A percentile compares a stretch with the other conserved stretches of the same genome.
These are phyloP conservation scores for Guadua angustifolia DNA, from an alignment of 176 grass and related monocot genomes.

Conservation along the genomic window DNA sequence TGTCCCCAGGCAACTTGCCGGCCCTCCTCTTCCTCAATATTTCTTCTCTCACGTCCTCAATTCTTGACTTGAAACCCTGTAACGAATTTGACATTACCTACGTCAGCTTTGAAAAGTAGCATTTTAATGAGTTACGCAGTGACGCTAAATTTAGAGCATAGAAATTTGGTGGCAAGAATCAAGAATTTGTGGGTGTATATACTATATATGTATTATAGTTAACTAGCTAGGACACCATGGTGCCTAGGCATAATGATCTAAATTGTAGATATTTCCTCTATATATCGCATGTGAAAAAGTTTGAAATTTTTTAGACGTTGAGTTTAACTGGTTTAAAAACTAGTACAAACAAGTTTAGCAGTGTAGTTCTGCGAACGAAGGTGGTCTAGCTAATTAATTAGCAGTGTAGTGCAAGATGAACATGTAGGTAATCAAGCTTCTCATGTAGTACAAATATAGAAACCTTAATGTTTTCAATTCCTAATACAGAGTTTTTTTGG, in stretches of 20 bases:
- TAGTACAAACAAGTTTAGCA: too few relatives aligned
- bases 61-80: constrained; percentile 97
- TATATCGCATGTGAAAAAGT: too few relatives aligned
- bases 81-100: not conserved
- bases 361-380: not conserved
- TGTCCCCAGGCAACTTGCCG: constrained; percentile 97
- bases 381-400: not conserved
- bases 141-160: not conserved
- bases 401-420: not conserved
- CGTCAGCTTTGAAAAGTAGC: not conserved
- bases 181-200: too few relatives aligned
- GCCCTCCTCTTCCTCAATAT: constrained; percentile 97
- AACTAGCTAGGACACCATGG: too few relatives aligned
- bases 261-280: too few relatives aligned
- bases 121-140: not conserved
- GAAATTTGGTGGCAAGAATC: not conserved
- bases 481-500: not conserved
- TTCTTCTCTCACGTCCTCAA: constrained; percentile 95
- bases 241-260: too few relatives aligned
- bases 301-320: too few relatives aligned
- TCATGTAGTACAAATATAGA: not conserved
- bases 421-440: not conserved
- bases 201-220: too few relatives aligned
- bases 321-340: too few relatives aligned
- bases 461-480: not conserved